Percentiles rank a stretch among this genome's conserved stretches.
Conservation (phyloP, 345 rosid genomes). For the Trapa incisa region DNA sequence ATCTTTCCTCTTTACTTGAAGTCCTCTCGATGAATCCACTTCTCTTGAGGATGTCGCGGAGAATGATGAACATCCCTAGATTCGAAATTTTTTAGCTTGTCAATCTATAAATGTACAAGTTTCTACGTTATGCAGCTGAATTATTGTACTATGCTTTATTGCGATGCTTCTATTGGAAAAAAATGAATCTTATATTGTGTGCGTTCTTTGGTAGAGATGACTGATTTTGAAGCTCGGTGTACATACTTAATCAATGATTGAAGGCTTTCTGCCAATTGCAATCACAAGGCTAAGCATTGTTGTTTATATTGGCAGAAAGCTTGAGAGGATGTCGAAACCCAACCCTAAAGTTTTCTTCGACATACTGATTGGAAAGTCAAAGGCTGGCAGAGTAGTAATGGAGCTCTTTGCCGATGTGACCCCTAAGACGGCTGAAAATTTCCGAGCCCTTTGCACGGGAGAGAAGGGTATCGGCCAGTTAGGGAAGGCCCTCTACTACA, state of each 20-base stretch:
- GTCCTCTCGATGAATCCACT: conserved; percentile 18
- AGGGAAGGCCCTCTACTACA: conserved; percentile 58
- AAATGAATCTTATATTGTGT: no score
- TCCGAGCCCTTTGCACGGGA: conserved; percentile 70
- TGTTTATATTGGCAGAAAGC: conserved; percentile 6
- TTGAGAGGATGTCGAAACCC: conserved; percentile 26
- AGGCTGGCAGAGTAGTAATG: conserved; percentile 65
- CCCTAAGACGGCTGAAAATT: conserved; percentile 66
- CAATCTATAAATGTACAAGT: background rate
- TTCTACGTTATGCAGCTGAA: background rate
- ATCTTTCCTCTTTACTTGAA: conserved; percentile 13
- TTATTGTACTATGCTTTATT: background rate
- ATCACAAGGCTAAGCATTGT: background rate
- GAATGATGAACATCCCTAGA: conserved; percentile 28
- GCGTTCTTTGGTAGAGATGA: background rate
- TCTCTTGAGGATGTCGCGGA: conserved; percentile 12
- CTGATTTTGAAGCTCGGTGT: background rate
- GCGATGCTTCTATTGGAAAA: background rate
- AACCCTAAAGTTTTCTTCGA: conserved; percentile 75
- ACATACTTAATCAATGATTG: background rate
- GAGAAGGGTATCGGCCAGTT: conserved; percentile 57
- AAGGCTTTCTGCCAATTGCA: background rate
- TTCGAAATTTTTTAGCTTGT: background rate
- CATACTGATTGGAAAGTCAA: conserved; percentile 50
- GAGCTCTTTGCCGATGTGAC: conserved; percentile 63